Evolutionary conservation across 208 protist genomes (phyloP).

Genomic region (Trypanosoma brucei): DNA sequence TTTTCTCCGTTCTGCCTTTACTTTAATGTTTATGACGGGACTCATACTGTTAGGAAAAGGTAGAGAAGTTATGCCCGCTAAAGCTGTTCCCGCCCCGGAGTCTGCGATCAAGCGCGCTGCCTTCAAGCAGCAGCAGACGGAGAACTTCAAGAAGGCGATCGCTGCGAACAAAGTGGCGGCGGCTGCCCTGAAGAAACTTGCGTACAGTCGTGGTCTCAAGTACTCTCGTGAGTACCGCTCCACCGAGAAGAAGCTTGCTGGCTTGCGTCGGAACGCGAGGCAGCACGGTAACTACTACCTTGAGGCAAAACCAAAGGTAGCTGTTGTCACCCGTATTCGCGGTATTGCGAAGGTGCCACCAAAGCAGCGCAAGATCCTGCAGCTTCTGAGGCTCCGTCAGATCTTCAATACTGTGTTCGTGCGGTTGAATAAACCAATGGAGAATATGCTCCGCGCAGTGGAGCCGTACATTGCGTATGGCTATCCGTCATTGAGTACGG

Average conservation of each 20-base stretch:
- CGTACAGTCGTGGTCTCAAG: slow-evolving; percentile 68
- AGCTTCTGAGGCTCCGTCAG: slow-evolving; percentile 98
- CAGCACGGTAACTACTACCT: slow-evolving; percentile 96
- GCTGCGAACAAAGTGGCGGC: slow-evolving; percentile 64
- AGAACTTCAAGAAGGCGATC: slow-evolving; percentile 86
- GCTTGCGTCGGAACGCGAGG: slow-evolving; percentile 87
- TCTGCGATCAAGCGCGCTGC: slow-evolving; percentile 87
- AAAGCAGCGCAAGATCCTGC: slow-evolving; percentile 98
- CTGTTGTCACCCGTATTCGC: slow-evolving; percentile 98
- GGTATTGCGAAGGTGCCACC: slow-evolving; percentile 98
- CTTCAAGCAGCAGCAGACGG: slow-evolving; percentile 88
- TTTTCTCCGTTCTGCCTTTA: no score
- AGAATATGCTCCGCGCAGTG: slow-evolving; percentile 98
- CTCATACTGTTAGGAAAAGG: neutral
- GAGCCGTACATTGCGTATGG: slow-evolving; percentile 99
- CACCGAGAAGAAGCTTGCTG: slow-evolving; percentile 86
- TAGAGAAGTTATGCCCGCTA: slow-evolving; percentile 51
- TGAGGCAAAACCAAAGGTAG: slow-evolving; percentile 97
- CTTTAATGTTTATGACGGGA: no score
- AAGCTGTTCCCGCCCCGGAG: slow-evolving; percentile 77
- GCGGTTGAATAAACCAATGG: slow-evolving; percentile 98
- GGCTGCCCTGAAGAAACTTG: slow-evolving; percentile 65
- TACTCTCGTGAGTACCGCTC: slow-evolving; percentile 96
- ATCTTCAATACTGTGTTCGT: slow-evolving; percentile 99
- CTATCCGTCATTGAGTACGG: slow-evolving; percentile 96